Conservation (phyloP, 1,284 basidiomycete genomes). For the Earliella scabrosa region DNA sequence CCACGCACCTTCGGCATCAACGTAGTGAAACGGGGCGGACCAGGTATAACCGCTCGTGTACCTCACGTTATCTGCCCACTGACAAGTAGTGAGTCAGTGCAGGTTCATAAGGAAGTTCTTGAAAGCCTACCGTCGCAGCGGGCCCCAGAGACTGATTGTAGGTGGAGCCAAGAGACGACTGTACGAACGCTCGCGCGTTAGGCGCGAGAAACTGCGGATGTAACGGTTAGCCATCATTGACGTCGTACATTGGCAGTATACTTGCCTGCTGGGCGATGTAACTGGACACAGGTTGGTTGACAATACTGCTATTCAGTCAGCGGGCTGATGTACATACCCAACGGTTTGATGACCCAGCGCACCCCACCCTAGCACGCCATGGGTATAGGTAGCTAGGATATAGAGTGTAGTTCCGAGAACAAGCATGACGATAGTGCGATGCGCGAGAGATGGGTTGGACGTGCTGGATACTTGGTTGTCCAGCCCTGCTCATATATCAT, state of each 20-base stretch:
- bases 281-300: neutral
- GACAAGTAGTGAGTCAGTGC: no score
- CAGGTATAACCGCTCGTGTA: constrained; percentile 15
- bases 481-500: neutral
- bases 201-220: constrained; percentile 22
- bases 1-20: constrained; percentile 18
- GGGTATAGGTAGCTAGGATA: neutral
- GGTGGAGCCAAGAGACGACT: constrained; percentile 18
- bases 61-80: constrained; percentile 21
- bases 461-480: no score
- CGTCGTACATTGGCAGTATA: neutral
- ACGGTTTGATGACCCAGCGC: constrained; percentile 19
- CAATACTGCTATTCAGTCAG: neutral
- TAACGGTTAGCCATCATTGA: neutral
- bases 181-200: constrained; percentile 18
- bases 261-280: constrained; percentile 19
- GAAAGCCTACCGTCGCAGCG: constrained; percentile 10
- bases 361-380: constrained; percentile 14
- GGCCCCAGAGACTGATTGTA: constrained; percentile 15
- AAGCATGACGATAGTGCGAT: no score
- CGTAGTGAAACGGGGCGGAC: constrained; percentile 17
- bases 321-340: constrained; percentile 9
- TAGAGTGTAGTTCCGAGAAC: neutral
- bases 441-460: no score
- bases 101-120: neutral